These are phyloP conservation scores for Sicyos baderoa DNA, from an alignment of 306 rosid genomes.

Conservation along the genomic window DNA sequence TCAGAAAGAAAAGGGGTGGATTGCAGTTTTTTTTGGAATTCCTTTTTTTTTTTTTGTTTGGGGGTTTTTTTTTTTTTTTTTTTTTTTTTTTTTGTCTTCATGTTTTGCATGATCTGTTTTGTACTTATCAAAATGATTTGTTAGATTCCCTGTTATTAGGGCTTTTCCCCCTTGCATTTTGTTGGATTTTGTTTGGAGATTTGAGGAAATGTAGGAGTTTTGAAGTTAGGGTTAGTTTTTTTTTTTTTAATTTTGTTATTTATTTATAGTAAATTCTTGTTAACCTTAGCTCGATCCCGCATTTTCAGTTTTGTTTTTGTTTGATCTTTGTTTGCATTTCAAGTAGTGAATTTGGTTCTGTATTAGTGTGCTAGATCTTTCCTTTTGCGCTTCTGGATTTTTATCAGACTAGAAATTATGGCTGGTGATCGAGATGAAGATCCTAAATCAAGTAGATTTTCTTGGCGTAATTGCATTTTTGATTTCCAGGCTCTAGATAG, in stretches of 20 bases:
- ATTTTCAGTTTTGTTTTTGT: neutral
- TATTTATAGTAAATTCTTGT: neutral
- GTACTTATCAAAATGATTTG: neutral
- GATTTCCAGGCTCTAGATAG: constrained; percentile 20
- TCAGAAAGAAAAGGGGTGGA: neutral
- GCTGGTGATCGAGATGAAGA: constrained; percentile 4
- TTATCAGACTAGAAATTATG: neutral
- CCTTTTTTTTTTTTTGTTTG: too few relatives aligned
- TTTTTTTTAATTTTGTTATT: neutral
- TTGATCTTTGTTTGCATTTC: neutral
- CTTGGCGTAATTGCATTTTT: neutral
- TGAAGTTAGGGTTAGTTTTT: neutral
- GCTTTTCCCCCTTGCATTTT: neutral
- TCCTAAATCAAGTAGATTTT: constrained; percentile 5
- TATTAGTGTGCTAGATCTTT: neutral
- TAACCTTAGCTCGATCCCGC: neutral
- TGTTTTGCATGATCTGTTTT: constrained; percentile 17
- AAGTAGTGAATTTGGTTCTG: too few relatives aligned
- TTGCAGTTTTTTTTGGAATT: neutral
- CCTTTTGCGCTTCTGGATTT: neutral
- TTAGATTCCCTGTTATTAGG: neutral
- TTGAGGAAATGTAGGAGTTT: constrained; percentile 2
- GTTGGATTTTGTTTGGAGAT: neutral
- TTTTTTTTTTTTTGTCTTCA: neutral
- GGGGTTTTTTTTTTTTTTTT: too few relatives aligned